A percentile compares a stretch with the other conserved stretches of the same genome.
Evolutionary conservation across 2,329 filamentous ascomycete genomes (phyloP).

Genomic region (Paramyrothecium sp.): DNA sequence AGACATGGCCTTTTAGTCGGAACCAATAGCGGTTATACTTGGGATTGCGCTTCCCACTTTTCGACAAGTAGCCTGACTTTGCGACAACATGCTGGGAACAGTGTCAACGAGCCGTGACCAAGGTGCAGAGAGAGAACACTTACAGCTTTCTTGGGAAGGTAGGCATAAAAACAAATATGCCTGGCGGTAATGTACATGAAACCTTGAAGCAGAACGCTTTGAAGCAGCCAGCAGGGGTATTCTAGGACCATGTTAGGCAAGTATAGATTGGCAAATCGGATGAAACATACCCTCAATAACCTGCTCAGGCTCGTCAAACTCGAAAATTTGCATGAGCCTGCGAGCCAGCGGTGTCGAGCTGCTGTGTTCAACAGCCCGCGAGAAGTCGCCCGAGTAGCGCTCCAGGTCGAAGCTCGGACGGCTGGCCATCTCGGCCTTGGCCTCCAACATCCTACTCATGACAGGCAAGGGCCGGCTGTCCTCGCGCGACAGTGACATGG

Average conservation of each 20-base stretch:
- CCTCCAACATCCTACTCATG: slow-evolving; percentile 76
- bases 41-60: slow-evolving; percentile 84
- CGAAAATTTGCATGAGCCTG: slow-evolving; percentile 79
- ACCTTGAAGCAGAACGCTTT: slow-evolving; percentile 88
- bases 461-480: slow-evolving; percentile 61
- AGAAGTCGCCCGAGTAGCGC: slow-evolving; percentile 38
- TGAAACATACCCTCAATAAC: slow-evolving; percentile 70
- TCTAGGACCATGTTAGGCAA: slow-evolving; percentile 46
- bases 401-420: slow-evolving; percentile 59
- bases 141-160: slow-evolving; percentile 89
- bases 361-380: slow-evolving; percentile 28
- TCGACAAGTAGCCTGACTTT: slow-evolving; percentile 86
- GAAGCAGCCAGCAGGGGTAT: slow-evolving; percentile 90
- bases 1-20: slow-evolving; percentile 82
- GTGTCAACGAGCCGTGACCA: background rate
- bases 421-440: slow-evolving; percentile 61
- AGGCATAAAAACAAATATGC: slow-evolving; percentile 96
- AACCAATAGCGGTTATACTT: slow-evolving; percentile 94
- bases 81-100: slow-evolving; percentile 60
- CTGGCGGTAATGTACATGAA: slow-evolving; percentile 93
- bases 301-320: slow-evolving; percentile 77
- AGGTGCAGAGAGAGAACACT: slow-evolving; percentile 24
- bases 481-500: slow-evolving; percentile 14
- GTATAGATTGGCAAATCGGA: background rate
- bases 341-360: slow-evolving; percentile 62